Conservation (phyloP, 306 rosid genomes). For the Sphenostylis stenocarpa region DNA sequence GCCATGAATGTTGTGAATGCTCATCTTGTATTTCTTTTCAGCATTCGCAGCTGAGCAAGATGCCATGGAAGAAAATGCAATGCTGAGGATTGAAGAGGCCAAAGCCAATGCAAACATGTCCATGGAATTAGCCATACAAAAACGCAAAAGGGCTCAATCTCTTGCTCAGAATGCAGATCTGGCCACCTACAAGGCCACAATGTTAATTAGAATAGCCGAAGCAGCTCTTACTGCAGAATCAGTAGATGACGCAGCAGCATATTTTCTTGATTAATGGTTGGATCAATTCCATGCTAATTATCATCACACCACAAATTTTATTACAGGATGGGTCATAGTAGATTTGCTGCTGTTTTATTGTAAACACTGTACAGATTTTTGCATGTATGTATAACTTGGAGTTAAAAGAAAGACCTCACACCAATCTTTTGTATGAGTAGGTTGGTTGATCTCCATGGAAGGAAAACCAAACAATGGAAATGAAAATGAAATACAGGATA, state of each 20-base stretch:
- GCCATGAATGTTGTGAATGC: neutral
- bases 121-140: constrained; percentile 55
- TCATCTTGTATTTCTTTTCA: constrained; percentile 34
- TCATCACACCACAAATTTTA: constrained; percentile 28
- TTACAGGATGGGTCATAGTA: constrained; percentile 23
- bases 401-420: constrained; percentile 49
- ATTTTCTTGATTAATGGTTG: constrained; percentile 62
- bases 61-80: constrained; percentile 53
- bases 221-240: constrained; percentile 59
- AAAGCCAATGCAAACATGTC: constrained; percentile 50
- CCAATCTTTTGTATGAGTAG: constrained; percentile 45
- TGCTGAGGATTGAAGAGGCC: constrained; percentile 54
- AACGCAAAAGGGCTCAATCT: constrained; percentile 71
- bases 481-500: constrained; percentile 35
- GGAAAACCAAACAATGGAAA: neutral
- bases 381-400: constrained; percentile 62
- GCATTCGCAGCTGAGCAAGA: constrained; percentile 65
- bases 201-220: constrained; percentile 72
- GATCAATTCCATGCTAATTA: constrained; percentile 33
- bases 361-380: constrained; percentile 69
- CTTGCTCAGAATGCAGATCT: constrained; percentile 83
- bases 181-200: constrained; percentile 68
- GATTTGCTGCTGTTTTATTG: constrained; percentile 33
- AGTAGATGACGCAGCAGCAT: constrained; percentile 43
- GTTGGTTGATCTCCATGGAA: constrained; percentile 30